Conservation (phyloP, 2,329 filamentous ascomycete species). For the Nothophaeocryptopus gaeumannii region DNA sequence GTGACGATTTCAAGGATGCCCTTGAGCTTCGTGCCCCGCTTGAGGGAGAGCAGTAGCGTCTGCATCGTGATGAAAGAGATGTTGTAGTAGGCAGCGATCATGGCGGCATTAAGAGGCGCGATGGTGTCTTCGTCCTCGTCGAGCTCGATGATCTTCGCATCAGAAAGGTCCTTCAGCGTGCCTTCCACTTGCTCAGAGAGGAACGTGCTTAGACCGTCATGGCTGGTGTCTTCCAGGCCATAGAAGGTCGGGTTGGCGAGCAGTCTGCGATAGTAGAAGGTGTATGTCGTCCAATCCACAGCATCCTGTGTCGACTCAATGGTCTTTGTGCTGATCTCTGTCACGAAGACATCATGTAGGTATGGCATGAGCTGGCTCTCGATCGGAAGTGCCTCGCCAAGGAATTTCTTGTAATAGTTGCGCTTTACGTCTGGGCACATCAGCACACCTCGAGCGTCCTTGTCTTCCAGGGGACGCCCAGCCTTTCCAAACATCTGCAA, state of each 20-base stretch:
- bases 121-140: conserved; percentile 85
- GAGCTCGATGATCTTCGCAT: conserved; percentile 92
- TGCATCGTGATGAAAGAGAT: conserved; percentile 99
- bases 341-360: conserved; percentile 92
- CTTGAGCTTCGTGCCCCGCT: conserved; percentile 87
- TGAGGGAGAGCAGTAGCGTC: conserved; percentile 90
- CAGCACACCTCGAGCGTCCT: conserved; percentile 81
- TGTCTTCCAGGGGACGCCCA: conserved; percentile 73
- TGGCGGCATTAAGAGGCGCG: conserved; percentile 86
- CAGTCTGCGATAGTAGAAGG: conserved; percentile 93
- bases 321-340: conserved; percentile 93
- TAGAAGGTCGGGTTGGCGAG: conserved; percentile 97
- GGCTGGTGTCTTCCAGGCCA: conserved; percentile 79
- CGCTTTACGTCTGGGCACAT: conserved; percentile 95
- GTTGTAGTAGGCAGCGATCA: conserved; percentile 99
- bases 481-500: conserved; percentile 98
- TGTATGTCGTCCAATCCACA: conserved; percentile 97
- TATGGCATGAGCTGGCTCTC: conserved; percentile 91
- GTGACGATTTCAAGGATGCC: conserved; percentile 95
- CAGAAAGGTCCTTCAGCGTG: conserved; percentile 82
- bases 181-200: conserved; percentile 92
- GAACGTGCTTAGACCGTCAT: conserved; percentile 90
- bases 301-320: conserved; percentile 94
- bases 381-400: conserved; percentile 91
- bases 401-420: conserved; percentile 98